Conservation (phyloP, 192 early-diverging fungal species). For the Coemansia sp. region DNA sequence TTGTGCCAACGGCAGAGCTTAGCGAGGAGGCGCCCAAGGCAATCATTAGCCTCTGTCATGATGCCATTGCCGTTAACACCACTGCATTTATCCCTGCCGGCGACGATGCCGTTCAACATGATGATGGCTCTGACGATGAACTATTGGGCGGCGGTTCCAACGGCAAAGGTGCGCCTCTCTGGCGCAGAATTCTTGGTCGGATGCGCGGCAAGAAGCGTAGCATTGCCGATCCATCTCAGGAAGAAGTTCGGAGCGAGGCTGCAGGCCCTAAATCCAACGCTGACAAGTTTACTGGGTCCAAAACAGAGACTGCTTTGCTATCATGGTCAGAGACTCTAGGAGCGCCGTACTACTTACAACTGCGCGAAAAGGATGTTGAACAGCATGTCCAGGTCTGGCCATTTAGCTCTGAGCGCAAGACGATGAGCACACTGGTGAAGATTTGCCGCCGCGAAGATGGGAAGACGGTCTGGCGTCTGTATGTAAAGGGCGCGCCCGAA, state of each 20-base stretch:
- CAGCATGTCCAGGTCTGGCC: conserved; percentile 75
- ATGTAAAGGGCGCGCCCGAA: conserved; percentile 94
- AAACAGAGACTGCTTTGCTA: conserved; percentile 93
- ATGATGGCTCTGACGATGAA: conserved; percentile 28
- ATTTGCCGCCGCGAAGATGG: conserved; percentile 54
- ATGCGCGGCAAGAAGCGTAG: neutral
- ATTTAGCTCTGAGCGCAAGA: conserved; percentile 90
- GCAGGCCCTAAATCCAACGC: conserved; percentile 14
- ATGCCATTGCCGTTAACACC: conserved; percentile 80
- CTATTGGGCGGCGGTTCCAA: conserved; percentile 16
- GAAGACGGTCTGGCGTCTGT: conserved; percentile 67
- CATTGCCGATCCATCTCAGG: conserved; percentile 5
- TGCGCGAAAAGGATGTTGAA: conserved; percentile 62
- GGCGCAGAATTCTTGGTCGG: conserved; percentile 25
- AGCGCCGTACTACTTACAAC: conserved; percentile 60
- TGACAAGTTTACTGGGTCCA: conserved; percentile 77
- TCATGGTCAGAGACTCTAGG: conserved; percentile 69
- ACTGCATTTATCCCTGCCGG: conserved; percentile 64
- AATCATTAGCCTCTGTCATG: conserved; percentile 59
- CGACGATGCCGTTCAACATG: conserved; percentile 4
- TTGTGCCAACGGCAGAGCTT: conserved; percentile 57
- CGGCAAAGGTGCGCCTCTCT: conserved; percentile 19
- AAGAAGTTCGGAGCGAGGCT: conserved; percentile 30
- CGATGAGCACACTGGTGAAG: conserved; percentile 84
- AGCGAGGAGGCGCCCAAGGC: conserved; percentile 47